These are phyloP conservation scores for Hawksworthiomyces lignivorus DNA, from an alignment of 2,329 filamentous ascomycete species.

Conservation along the genomic window DNA sequence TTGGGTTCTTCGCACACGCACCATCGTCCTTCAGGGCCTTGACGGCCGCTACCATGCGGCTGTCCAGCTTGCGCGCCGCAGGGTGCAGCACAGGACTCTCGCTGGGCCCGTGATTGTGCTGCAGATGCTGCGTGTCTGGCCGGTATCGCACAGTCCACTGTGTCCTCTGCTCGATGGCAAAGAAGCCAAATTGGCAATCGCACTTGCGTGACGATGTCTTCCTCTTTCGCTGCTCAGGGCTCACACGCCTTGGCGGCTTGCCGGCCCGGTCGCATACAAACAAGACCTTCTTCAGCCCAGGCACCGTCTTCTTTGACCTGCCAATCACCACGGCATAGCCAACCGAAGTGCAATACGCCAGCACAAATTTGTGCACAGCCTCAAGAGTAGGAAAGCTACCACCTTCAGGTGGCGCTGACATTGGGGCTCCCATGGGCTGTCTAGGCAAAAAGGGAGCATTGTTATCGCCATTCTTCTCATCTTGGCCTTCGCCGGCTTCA, in stretches of 20 bases:
- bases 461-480: slow-evolving; percentile 23
- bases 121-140: slow-evolving; percentile 48
- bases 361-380: slow-evolving; percentile 55
- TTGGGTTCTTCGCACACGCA: slow-evolving; percentile 29
- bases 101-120: slow-evolving; percentile 59
- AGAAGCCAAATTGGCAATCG: slow-evolving; percentile 63
- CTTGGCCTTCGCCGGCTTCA: slow-evolving; percentile 22
- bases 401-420: slow-evolving; percentile 57
- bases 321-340: slow-evolving; percentile 63
- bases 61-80: slow-evolving; percentile 57
- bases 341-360: slow-evolving; percentile 59
- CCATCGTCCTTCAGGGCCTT: slow-evolving; percentile 59
- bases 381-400: slow-evolving; percentile 58
- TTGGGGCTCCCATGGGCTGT: slow-evolving; percentile 49
- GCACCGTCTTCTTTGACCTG: slow-evolving; percentile 59
- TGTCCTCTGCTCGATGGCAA: slow-evolving; percentile 58
- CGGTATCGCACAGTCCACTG: slow-evolving; percentile 61
- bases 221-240: slow-evolving; percentile 54
- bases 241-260: slow-evolving; percentile 54
- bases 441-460: slow-evolving; percentile 41
- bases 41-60: slow-evolving; percentile 59
- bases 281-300: slow-evolving; percentile 59
- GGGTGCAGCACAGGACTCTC: slow-evolving; percentile 60
- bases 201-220: slow-evolving; percentile 63
- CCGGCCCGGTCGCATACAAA: slow-evolving; percentile 61